These are phyloP conservation scores for Trametes cingulata DNA, from an alignment of 768 basidiomycete species.

Conservation along the genomic window DNA sequence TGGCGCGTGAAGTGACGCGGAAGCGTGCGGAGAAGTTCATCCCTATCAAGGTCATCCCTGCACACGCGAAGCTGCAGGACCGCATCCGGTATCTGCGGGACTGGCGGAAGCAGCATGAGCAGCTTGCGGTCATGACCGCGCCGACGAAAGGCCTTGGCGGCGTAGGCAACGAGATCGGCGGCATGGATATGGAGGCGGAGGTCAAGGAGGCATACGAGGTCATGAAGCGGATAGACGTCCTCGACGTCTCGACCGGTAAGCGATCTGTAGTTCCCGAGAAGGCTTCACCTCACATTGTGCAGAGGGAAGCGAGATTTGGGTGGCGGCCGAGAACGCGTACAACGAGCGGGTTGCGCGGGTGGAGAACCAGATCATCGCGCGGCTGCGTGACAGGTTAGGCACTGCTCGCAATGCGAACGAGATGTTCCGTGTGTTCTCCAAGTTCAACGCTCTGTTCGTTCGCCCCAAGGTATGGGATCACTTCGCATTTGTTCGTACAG, in stretches of 20 bases:
- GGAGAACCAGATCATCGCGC: slow-evolving; percentile 97
- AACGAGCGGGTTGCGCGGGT: slow-evolving; percentile 97
- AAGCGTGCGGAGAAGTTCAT: slow-evolving; percentile 92
- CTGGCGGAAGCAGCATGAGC: slow-evolving; percentile 97
- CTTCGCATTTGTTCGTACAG: too few relatives aligned
- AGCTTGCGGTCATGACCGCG: slow-evolving; percentile 95
- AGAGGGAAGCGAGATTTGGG: slow-evolving; percentile 99
- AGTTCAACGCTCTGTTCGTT: slow-evolving; percentile 96
- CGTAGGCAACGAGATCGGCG: slow-evolving; percentile 74
- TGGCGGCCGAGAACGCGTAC: slow-evolving; percentile 95
- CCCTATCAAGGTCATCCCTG: slow-evolving; percentile 91
- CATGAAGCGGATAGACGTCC: slow-evolving; percentile 94
- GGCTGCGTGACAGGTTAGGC: slow-evolving; percentile 86
- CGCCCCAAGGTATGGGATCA: slow-evolving; percentile 75
- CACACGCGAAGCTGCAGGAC: slow-evolving; percentile 90
- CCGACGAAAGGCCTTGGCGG: slow-evolving; percentile 85
- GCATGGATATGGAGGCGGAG: slow-evolving; percentile 98
- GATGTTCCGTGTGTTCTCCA: slow-evolving; percentile 99
- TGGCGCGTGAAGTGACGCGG: slow-evolving; percentile 84
- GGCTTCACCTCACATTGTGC: slow-evolving; percentile 5
- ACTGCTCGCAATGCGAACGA: slow-evolving; percentile 97
- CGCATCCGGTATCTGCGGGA: slow-evolving; percentile 82
- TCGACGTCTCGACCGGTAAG: slow-evolving; percentile 91
- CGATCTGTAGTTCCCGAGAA: background rate
- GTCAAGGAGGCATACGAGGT: slow-evolving; percentile 95